Evolutionary conservation across 495 filamentous ascomycete species (phyloP).

Genomic region (Penicillium ucsense): DNA sequence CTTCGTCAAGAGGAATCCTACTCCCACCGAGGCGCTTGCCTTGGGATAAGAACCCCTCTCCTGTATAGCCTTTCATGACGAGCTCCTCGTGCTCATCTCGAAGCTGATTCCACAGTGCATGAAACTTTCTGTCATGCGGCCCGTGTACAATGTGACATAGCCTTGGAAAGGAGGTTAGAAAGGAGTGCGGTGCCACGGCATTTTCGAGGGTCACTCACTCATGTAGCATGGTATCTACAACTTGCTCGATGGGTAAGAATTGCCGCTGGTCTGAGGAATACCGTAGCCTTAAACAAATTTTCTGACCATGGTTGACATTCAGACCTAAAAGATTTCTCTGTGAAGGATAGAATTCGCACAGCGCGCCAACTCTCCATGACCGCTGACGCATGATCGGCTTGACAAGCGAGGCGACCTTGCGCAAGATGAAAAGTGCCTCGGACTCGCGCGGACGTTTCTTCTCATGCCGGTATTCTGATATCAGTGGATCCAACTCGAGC

Average conservation of each 20-base stretch:
- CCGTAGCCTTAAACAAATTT: slow-evolving; percentile 77
- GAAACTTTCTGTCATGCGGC: slow-evolving; percentile 74
- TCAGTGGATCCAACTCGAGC: slow-evolving; percentile 57
- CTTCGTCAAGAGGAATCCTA: slow-evolving; percentile 62
- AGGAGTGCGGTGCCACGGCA: not conserved
- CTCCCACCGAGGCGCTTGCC: slow-evolving; percentile 65
- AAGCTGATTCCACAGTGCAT: slow-evolving; percentile 79
- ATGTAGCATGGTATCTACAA: slow-evolving; percentile 90
- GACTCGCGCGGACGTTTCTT: slow-evolving; percentile 57
- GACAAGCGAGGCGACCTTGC: slow-evolving; percentile 78
- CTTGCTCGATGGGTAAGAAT: slow-evolving; percentile 71
- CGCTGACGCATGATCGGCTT: slow-evolving; percentile 92
- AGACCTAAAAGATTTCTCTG: slow-evolving; percentile 70
- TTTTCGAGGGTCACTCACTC: slow-evolving; percentile 42
- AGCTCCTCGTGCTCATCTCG: slow-evolving; percentile 75
- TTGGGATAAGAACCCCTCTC: slow-evolving; percentile 75
- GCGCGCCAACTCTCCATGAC: slow-evolving; percentile 66
- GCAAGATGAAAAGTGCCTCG: slow-evolving; percentile 74
- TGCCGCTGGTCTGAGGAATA: slow-evolving; percentile 63
- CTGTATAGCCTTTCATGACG: slow-evolving; percentile 73
- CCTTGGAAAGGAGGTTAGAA: slow-evolving; percentile 16
- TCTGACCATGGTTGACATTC: slow-evolving; percentile 66
- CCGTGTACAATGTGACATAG: slow-evolving; percentile 80
- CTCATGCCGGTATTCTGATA: slow-evolving; percentile 73
- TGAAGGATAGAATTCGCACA: slow-evolving; percentile 78